Conservation (phyloP, 352 stramenopile species). For the Pythium oligandrum region DNA sequence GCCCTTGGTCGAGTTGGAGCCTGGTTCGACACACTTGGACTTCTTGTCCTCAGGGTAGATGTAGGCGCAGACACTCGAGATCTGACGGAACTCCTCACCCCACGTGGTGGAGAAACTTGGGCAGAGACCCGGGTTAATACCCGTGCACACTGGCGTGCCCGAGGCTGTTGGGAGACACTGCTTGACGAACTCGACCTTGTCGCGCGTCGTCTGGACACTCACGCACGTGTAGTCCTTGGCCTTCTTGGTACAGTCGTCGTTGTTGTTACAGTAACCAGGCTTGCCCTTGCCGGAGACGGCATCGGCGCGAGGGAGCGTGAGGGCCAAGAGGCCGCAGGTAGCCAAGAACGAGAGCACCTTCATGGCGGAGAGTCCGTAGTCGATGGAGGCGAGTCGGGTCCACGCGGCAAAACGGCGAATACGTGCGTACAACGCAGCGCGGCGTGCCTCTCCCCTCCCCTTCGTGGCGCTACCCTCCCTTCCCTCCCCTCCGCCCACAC, state of each 20-base stretch:
- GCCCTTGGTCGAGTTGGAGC: slow-evolving; percentile 23
- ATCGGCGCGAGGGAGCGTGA: slow-evolving; percentile 5
- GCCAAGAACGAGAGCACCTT: neutral
- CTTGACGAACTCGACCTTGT: slow-evolving; percentile 62
- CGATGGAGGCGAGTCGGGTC: no score
- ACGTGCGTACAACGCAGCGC: no score
- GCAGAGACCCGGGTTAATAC: slow-evolving; percentile 48
- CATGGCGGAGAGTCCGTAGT: neutral
- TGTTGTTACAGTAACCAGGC: slow-evolving; percentile 59
- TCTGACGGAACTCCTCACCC: slow-evolving; percentile 52
- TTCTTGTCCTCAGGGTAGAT: slow-evolving; percentile 39
- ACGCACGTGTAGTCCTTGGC: slow-evolving; percentile 55
- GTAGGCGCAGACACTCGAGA: slow-evolving; percentile 69
- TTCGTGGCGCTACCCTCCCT: no score
- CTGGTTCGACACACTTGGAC: slow-evolving; percentile 29
- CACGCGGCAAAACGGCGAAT: no score
- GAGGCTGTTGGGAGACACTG: slow-evolving; percentile 57
- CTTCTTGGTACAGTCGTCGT: slow-evolving; percentile 31
- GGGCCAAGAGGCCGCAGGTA: neutral
- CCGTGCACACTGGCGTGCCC: slow-evolving; percentile 54
- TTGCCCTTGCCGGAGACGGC: slow-evolving; percentile 38
- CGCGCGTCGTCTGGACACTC: slow-evolving; percentile 72
- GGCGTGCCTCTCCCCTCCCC: no score
- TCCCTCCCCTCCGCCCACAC: no score
- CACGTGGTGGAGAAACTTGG: slow-evolving; percentile 72